phyloP scores from a whole-genome alignment of 2,329 filamentous ascomycete species.

The Pseudocercospora pini-densiflorae region DNA sequence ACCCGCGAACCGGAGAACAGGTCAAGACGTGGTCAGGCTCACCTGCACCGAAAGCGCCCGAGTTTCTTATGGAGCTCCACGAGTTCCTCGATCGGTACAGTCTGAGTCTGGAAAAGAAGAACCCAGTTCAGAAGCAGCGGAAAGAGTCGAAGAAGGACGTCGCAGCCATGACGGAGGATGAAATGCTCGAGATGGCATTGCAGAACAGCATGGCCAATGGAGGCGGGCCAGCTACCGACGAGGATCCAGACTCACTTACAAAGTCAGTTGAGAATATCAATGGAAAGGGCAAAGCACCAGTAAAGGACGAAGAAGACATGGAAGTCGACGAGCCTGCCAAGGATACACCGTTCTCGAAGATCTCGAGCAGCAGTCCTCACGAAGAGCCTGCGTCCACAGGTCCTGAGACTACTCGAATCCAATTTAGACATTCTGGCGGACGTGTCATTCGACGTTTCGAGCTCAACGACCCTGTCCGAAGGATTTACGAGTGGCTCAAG shows the following conservation, averaged over 20 bases:
- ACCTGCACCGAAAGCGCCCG: slow-evolving; percentile 73
- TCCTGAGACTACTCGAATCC: slow-evolving; percentile 79
- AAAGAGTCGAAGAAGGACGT: slow-evolving; percentile 71
- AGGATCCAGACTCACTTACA: slow-evolving; percentile 88
- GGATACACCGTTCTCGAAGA: slow-evolving; percentile 64
- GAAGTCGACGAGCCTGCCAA: slow-evolving; percentile 20
- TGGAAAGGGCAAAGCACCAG: slow-evolving; percentile 61
- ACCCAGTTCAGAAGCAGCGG: slow-evolving; percentile 83
- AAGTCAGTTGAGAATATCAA: slow-evolving; percentile 54
- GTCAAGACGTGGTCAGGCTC: slow-evolving; percentile 94
- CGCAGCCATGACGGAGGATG: slow-evolving; percentile 91
- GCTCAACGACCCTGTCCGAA: slow-evolving; percentile 73
- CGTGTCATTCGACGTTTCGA: slow-evolving; percentile 87
- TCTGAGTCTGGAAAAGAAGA: slow-evolving; percentile 83
- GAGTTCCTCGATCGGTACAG: slow-evolving; percentile 99
- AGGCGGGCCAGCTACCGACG: slow-evolving; percentile 57
- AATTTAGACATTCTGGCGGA: slow-evolving; percentile 85
- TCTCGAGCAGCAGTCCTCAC: slow-evolving; percentile 75
- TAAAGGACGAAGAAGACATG: slow-evolving; percentile 36
- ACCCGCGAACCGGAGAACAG: slow-evolving; percentile 93
- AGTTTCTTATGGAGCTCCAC: slow-evolving; percentile 89
- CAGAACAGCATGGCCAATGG: slow-evolving; percentile 78
- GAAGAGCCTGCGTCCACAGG: slow-evolving; percentile 71
- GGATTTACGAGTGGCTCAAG: slow-evolving; percentile 97
- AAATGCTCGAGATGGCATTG: slow-evolving; percentile 94